Evolutionary conservation across 805 yeast species (phyloP).

Genomic region (Lachancea meyersii): DNA sequence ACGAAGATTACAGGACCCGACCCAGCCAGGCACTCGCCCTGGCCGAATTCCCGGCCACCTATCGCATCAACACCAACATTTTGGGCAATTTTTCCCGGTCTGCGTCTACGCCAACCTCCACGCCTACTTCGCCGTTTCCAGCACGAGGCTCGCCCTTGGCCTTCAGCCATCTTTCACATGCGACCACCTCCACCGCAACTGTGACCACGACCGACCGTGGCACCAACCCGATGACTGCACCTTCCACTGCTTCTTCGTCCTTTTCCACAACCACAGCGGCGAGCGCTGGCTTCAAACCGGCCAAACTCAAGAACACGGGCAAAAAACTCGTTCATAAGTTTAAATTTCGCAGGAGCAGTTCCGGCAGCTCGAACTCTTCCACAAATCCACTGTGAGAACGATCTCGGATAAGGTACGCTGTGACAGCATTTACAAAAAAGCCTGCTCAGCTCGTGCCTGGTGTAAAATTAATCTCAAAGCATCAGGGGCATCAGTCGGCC

Average conservation of each 20-base stretch:
- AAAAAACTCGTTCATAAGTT: slow-evolving; percentile 12
- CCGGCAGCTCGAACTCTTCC: slow-evolving; percentile 11
- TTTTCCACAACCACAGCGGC: slow-evolving; percentile 8
- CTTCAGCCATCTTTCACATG: not conserved
- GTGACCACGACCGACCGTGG: slow-evolving; percentile 1
- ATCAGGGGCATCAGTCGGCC: too few species aligned
- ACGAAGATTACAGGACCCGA: too few species aligned
- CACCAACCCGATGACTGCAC: not conserved
- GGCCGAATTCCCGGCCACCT: too few species aligned
- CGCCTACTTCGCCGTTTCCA: not conserved
- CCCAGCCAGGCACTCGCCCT: too few species aligned
- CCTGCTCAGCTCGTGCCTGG: too few species aligned
- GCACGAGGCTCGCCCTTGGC: not conserved
- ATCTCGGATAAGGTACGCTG: not conserved
- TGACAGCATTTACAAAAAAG: not conserved
- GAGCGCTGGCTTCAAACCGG: slow-evolving; percentile 8
- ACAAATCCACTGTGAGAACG: not conserved
- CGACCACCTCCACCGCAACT: slow-evolving; percentile 1
- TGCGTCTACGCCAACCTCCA: not conserved
- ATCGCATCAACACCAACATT: too few species aligned
- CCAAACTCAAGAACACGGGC: slow-evolving; percentile 10
- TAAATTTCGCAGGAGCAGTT: slow-evolving; percentile 12
- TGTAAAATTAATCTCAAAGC: too few species aligned
- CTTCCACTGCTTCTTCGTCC: slow-evolving; percentile 9
- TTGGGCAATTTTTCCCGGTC: not conserved